Percentiles rank a stretch among this genome's conserved stretches.
Conservation (phyloP, 2,329 filamentous ascomycete genomes). For the Xylaria sp. region DNA sequence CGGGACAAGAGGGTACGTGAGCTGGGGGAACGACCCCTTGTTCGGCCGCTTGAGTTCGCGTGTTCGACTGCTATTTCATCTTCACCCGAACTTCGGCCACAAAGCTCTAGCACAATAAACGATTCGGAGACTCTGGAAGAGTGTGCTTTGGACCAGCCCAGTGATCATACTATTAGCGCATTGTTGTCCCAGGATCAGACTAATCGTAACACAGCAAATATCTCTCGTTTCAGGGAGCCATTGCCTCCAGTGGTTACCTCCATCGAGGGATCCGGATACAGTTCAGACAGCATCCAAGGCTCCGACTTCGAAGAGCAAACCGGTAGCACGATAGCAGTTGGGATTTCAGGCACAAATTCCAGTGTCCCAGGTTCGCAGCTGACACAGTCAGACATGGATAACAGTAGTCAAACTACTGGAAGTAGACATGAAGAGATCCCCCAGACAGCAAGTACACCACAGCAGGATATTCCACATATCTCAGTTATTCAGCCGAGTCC, state of each 20-base stretch:
- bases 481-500: constrained; percentile 59
- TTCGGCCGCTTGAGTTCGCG: constrained; percentile 60
- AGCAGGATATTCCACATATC: constrained; percentile 54
- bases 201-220: constrained; percentile 65
- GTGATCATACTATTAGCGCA: constrained; percentile 67
- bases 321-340: constrained; percentile 32
- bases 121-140: constrained; percentile 48
- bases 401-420: constrained; percentile 33
- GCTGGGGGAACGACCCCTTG: constrained; percentile 65
- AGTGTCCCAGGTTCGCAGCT: constrained; percentile 40
- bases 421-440: constrained; percentile 11
- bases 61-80: constrained; percentile 44
- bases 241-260: constrained; percentile 77
- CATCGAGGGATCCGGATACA: constrained; percentile 72
- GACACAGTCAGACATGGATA: constrained; percentile 38
- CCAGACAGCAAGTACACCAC: background rate
- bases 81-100: constrained; percentile 45
- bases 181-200: constrained; percentile 65
- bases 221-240: constrained; percentile 69
- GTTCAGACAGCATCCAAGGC: constrained; percentile 65
- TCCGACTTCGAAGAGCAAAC: constrained; percentile 53
- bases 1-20: constrained; percentile 69
- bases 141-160: constrained; percentile 62
- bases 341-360: constrained; percentile 36
- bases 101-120: constrained; percentile 40